Evolutionary conservation across 108 stramenopile species (phyloP), one percentile per base, ranked within the genome.

Genomic region (Chaetoceros tenuissimus): DNA sequence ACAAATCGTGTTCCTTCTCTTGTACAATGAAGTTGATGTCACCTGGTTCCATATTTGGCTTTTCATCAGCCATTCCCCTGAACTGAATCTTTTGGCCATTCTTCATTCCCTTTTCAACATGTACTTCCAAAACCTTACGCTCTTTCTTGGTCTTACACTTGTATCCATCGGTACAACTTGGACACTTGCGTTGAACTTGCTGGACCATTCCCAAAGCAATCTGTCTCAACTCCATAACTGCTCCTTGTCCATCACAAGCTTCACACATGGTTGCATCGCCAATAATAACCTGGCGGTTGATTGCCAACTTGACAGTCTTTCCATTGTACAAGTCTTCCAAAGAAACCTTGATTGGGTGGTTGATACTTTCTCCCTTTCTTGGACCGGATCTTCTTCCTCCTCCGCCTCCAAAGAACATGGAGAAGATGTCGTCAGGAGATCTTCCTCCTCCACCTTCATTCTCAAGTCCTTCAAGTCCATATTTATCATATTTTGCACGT

Each of bases 301-400:
- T 85, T 30, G 96, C 94, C 51, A 98, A 75, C 51, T 93, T 95
- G 62, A 90, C 86, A 0, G 94, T 97, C 78, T 97, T 96, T 27
- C 98, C 97, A 63, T 97, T 97, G 87, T 97, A 99, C 62, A 98
- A 73, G 67, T 99, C 97, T 54, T 99, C 96, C 63, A 99, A 73
- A 48, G 73, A 68, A 22, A 97, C 96, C 62, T 94, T 92, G 55
- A 99, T 71, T 17, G 92, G 85, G 74, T 97, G 95, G 63, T 94
- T 87, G 59, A 96, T 83, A 68, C 91, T 88, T 46, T 96, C 94
- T 7, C 95, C 92, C 63, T 94, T 94, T 44, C 84, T 74, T n/a
- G 91, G 94, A 18, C 80, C 93, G 53, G 45, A 68, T n/a, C 89
- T 62, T 16, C 75, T 48, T 16, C 88, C 60, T 17, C 80, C 59